Evolutionary conservation across 371 early-diverging fungal species (phyloP).

Genomic region (Mortierella polycephala): DNA sequence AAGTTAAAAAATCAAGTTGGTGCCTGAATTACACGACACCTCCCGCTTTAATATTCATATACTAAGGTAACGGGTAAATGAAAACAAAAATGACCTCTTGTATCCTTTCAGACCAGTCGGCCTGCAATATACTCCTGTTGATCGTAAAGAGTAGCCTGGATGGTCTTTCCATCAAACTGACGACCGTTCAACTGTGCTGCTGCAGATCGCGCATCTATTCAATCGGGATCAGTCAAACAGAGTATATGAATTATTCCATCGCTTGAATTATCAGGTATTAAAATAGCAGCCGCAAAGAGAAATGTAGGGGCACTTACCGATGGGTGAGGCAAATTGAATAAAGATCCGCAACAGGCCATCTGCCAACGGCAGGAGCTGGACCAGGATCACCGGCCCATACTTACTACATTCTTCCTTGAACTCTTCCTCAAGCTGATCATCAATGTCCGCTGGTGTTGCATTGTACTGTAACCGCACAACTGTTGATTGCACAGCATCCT

Average conservation of each 20-base stretch:
- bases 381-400: slow-evolving; percentile 67
- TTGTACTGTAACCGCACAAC: slow-evolving; percentile 70
- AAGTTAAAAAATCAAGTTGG: no score
- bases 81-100: neutral
- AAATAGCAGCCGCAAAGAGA: neutral
- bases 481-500: slow-evolving; percentile 44
- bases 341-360: slow-evolving; percentile 67
- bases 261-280: neutral
- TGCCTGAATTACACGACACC: no score
- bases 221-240: neutral
- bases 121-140: slow-evolving; percentile 50
- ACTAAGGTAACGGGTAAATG: no score
- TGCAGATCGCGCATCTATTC: slow-evolving; percentile 63
- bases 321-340: slow-evolving; percentile 64
- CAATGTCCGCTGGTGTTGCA: slow-evolving; percentile 69
- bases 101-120: slow-evolving; percentile 23
- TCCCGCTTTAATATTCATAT: no score
- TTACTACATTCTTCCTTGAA: slow-evolving; percentile 77
- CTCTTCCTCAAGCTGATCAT: slow-evolving; percentile 74
- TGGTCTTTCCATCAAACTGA: slow-evolving; percentile 77
- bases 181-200: slow-evolving; percentile 70
- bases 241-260: neutral
- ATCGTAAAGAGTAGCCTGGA: slow-evolving; percentile 66
- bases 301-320: slow-evolving; percentile 39
- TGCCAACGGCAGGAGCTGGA: slow-evolving; percentile 58